Conservation (phyloP, 495 filamentous ascomycete species). For the Lepraria neglecta region DNA sequence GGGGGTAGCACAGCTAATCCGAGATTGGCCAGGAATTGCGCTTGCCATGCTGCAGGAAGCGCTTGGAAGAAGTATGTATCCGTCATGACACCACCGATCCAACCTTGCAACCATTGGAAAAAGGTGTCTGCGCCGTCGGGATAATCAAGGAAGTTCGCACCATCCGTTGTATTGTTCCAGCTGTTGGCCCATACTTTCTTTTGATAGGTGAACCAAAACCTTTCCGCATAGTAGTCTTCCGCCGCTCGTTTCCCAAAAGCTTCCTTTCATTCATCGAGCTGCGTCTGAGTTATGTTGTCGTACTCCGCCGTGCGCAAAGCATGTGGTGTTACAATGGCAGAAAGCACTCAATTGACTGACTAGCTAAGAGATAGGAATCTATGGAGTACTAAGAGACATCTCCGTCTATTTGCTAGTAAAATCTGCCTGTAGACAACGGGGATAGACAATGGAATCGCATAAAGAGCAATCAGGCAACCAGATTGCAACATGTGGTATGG, state of each 20-base stretch:
- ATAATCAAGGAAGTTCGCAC: conserved; percentile 35
- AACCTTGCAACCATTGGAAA: conserved; percentile 43
- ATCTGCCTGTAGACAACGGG: no score
- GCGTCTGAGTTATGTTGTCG: conserved; percentile 28
- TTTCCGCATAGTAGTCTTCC: conserved; percentile 46
- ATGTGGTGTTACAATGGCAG: no score
- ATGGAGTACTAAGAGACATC: no score
- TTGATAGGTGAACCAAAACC: conserved; percentile 51
- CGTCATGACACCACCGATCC: conserved; percentile 40
- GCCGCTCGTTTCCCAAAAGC: conserved; percentile 37
- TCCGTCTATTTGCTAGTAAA: no score
- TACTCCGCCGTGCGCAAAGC: conserved; percentile 29
- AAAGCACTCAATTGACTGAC: no score
- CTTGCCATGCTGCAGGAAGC: conserved; percentile 43
- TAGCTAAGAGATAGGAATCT: no score
- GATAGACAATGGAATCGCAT: no score
- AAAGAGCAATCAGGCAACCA: no score
- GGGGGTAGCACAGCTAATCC: conserved; percentile 42
- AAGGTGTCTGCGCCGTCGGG: conserved; percentile 37
- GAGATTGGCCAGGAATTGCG: conserved; percentile 36
- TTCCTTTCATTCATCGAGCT: conserved; percentile 30
- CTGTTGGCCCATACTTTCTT: conserved; percentile 44
- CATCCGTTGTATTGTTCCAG: conserved; percentile 40
- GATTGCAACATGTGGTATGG: no score
- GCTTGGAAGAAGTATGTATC: conserved; percentile 35